These are phyloP conservation scores for Umbilicus rupestris DNA, from an alignment of 164 flowering plant species.

Conservation along the genomic window DNA sequence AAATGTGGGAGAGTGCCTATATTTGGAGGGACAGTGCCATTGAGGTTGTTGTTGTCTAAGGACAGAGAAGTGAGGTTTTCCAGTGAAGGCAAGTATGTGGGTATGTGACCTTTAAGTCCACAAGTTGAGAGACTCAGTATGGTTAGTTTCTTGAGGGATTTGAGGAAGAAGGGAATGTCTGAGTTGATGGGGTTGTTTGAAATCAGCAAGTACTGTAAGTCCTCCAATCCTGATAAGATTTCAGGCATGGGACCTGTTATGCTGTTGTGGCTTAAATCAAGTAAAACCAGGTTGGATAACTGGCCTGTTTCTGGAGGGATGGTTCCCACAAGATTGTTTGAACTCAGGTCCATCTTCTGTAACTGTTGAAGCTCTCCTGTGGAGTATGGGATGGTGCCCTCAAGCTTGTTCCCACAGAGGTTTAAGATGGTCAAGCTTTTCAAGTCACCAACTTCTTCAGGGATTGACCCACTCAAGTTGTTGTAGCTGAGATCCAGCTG, in stretches of 20 bases:
- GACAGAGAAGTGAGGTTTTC: conserved; percentile 30
- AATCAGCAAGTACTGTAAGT: conserved; percentile 30
- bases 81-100: conserved; percentile 19
- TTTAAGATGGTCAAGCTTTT: conserved; percentile 35
- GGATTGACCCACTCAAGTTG: conserved; percentile 33
- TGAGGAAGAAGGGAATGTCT: conserved; percentile 24
- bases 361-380: conserved; percentile 28
- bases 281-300: conserved; percentile 25
- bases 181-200: conserved; percentile 37
- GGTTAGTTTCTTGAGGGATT: conserved; percentile 22
- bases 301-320: conserved; percentile 32
- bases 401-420: conserved; percentile 29
- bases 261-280: conserved; percentile 39
- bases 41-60: conserved; percentile 34
- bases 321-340: conserved; percentile 24
- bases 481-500: conserved; percentile 48
- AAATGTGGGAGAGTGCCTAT: conserved; percentile 27
- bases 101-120: conserved; percentile 29
- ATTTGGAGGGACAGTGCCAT: conserved; percentile 30
- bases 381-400: conserved; percentile 28
- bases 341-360: conserved; percentile 39
- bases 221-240: conserved; percentile 25
- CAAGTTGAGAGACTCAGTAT: conserved; percentile 41
- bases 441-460: conserved; percentile 33
- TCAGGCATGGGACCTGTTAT: conserved; percentile 39